A percentile compares a stretch with the other conserved stretches of the same genome.
These are phyloP conservation scores for Patellifolia procumbens DNA, from an alignment of 179 eudicot species.

Conservation along the genomic window DNA sequence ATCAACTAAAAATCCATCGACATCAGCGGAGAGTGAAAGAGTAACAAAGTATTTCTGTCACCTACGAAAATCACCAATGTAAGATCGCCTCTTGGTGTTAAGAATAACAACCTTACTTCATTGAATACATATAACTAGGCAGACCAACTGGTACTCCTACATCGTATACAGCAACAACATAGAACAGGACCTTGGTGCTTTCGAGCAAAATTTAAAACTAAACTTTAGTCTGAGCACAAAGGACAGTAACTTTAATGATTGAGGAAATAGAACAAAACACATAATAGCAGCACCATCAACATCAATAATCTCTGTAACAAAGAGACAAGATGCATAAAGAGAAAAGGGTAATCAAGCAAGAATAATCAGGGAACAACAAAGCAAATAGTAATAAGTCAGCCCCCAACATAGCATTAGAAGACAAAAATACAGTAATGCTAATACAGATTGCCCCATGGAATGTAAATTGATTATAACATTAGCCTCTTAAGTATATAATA, in stretches of 20 bases:
- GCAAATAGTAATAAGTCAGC: background rate
- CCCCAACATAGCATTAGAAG: background rate
- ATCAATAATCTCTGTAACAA: too few species aligned
- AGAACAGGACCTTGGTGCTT: background rate
- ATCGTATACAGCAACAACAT: background rate
- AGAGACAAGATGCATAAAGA: background rate
- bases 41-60: background rate
- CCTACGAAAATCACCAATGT: background rate
- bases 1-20: too few species aligned
- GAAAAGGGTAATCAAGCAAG: background rate
- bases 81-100: background rate
- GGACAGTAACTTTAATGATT: background rate
- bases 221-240: background rate
- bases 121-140: background rate
- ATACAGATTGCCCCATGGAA: background rate
- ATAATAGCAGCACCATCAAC: background rate
- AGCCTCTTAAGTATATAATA: conserved; percentile 9
- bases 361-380: background rate
- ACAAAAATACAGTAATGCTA: background rate
- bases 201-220: background rate
- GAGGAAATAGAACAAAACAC: background rate
- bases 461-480: background rate
- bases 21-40: too few species aligned
- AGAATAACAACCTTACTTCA: background rate
- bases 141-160: background rate